Evolutionary conservation across 2,329 filamentous ascomycete species (phyloP).

Genomic region (Alternaria sp.): DNA sequence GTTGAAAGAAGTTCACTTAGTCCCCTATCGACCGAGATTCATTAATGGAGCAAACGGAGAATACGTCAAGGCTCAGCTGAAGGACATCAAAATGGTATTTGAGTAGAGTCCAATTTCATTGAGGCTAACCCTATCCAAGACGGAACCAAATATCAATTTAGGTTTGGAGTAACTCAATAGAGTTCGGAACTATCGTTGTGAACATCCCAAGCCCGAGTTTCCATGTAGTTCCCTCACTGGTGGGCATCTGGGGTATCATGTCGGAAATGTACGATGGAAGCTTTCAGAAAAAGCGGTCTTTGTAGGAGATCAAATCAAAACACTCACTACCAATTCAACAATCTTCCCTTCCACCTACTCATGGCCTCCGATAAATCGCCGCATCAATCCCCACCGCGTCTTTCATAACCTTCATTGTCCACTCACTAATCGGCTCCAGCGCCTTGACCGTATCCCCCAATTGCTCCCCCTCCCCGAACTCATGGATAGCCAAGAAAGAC

Average conservation of each 20-base stretch:
- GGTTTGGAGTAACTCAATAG: too few relatives aligned
- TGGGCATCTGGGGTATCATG: neutral
- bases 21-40: neutral
- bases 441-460: slow-evolving; percentile 39
- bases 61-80: neutral
- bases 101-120: neutral
- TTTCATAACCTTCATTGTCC: slow-evolving; percentile 42
- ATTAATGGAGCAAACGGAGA: neutral
- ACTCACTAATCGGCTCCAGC: slow-evolving; percentile 42
- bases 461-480: slow-evolving; percentile 40
- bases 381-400: slow-evolving; percentile 40
- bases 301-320: neutral
- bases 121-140: too few relatives aligned
- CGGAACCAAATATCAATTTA: too few relatives aligned
- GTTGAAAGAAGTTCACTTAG: neutral
- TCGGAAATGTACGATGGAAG: neutral
- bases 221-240: neutral
- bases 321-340: neutral
- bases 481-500: slow-evolving; percentile 41
- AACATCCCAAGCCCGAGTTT: too few relatives aligned
- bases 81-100: neutral
- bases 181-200: too few relatives aligned
- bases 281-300: neutral
- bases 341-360: neutral
- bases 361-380: slow-evolving; percentile 36